Base-by-base conservation (phyloP, 2,329 filamentous ascomycete species). In the Aspergillus intermedius region DNA sequence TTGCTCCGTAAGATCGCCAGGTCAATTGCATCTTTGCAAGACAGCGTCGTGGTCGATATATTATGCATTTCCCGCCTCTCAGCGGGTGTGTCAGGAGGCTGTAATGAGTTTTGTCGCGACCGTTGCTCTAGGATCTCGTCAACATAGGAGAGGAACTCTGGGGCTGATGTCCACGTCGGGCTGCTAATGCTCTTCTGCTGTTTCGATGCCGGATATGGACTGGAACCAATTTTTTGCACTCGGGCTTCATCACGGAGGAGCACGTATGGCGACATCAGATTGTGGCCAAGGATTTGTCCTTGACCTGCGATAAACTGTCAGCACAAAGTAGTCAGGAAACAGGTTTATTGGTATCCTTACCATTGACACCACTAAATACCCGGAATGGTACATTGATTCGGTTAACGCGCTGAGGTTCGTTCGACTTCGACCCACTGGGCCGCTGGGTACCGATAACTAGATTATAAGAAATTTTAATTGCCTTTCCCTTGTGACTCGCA, bases 341-440 rank as follows among this genome's bases (percentile, higher is more conserved):
- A 35, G 39, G 7, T 32, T 17, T 28, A 13, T 19, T 12, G 23
- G 42, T n/a, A 15, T 13, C 50, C 67, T 65, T 62, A 74, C 82
- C 82, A 70, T 95, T 94, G 34, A 98, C 91, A 58, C 91, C 93
- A 37, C 91, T 91, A 45, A 97, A 81, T 3, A 98, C 87, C 39
- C 93, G 83, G 63, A 98, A 96, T 0, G 93, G 93, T 23, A 96
- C 77, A 54, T 95, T 91, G 39, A 96, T 86, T n/a, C 89, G 88
- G 59, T 86, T 88, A 42, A 97, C 84, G 59, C 89, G 71, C 57
- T 83, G 88, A 55, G 91, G 84, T 58, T 90, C 87, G 9, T 21
- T 40, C 9, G 25, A 30, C 57, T 83, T 86, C 21, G 80, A 78
- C 12, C 84, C 86, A 8, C 88, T 88, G 1, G 88, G 84, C 54